Evolutionary conservation across 768 basidiomycete species (phyloP), one percentile per base, ranked within the genome.

Genomic region (Psilocybe cubensis): DNA sequence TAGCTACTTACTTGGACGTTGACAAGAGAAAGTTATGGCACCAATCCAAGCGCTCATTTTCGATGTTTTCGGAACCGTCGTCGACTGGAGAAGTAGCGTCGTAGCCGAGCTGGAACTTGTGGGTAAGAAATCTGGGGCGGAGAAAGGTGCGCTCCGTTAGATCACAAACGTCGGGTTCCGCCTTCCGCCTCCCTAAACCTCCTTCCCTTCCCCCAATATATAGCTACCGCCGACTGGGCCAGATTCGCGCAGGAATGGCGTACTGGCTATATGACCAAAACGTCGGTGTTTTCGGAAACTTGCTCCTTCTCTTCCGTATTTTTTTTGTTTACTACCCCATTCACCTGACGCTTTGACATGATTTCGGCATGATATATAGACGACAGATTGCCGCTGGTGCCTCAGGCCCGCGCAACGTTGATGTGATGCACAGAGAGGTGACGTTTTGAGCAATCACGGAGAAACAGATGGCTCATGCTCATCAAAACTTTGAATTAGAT

Each of bases 221-320:
- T 46, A 59, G 58, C 29, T 20, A 62, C 62, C 50, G 71, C 62
- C 52, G 72, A 82, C 60, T 83, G 82, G 82, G 53, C 54, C 0
- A 74, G 70, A 12, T 86, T 89, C 62, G 80, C 84, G 0, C 65
- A 74, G 40, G 80, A 84, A 60, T 89, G 87, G 86, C 74, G 87
- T 48, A 65, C 63, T 2, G 81, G 79, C 0, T 89, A 88, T 61
- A 54, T 77, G 24, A 57, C 63, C 21, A 75, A 70, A 29, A 83
- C 82, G 83, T 84, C 48, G 21, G 55, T 35, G 42, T 14, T n/a
- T n/a, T 33, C 47, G 20, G 12, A 10, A 27, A 43, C 25, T 28
- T 51, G 20, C 12, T 14, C n/a, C n/a, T 27, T 14, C 20, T 18
- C 10, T 18, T n/a, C 24, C 21, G 31, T 38, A 9, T 29, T 24